Evolutionary conservation across 1,139 yeast species (phyloP), one percentile per base, ranked within the genome.

Genomic region (Debaryomyces fabryi): DNA sequence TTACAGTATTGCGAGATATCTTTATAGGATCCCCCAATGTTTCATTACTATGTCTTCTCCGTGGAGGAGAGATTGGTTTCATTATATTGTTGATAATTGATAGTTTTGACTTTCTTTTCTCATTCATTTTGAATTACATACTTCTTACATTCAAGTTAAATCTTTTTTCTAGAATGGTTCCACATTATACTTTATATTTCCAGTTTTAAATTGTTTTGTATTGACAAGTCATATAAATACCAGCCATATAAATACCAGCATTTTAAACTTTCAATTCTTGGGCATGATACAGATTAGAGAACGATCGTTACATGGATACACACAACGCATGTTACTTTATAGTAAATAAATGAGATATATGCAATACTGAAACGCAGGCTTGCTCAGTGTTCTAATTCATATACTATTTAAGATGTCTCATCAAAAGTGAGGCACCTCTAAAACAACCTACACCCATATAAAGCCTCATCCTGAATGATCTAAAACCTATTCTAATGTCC

Each of bases 321-420:
- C 13, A 6, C 20, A 35, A 13, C 10, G 7, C 8, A 35, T 1
- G 27, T 10, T n/a, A 20, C n/a, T 35, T 12, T 35, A 10, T 7
- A 21, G 25, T 20, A 35, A 33, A 35, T 20, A n/a, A 4, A 20
- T 4, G 38, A 35, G 23, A 35, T 32, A 32, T 15, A 35, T 35
- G 38, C 38, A 35, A 12, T 34, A 21, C 38, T 35, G 38, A 35
- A 35, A 35, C 38, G 38, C 38, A 35, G n/a, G 27, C 12, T 21
- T 20, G 15, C 6, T 35, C 25, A 20, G 13, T 20, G 38, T 35
- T 35, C 35, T 20, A 12, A 35, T 35, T 20, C 38, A 12, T 21
- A 7, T 35, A 34, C 24, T 9, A 8, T 18, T 34, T 18, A 34
- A 18, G 23, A 18, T 10, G 20, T 18, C 13, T 34, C 37, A 21